Conservation (phyloP, 202 grass and related monocot species). For the Cymbopogon flexuosus region DNA sequence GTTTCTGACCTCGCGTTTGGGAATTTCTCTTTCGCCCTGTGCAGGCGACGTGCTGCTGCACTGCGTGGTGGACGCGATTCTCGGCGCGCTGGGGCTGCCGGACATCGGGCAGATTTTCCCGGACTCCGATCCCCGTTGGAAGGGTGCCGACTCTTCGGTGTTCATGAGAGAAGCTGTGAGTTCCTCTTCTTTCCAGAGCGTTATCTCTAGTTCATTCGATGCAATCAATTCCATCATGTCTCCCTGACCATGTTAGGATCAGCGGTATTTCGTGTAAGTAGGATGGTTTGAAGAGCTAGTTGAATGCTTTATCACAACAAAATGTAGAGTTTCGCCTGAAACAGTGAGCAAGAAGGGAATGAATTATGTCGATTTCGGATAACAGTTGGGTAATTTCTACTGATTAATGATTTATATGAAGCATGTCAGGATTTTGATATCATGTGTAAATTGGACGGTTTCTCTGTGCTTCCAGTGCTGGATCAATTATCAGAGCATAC, state of each 20-base stretch:
- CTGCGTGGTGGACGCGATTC: slow-evolving; percentile 97
- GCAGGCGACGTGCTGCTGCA: slow-evolving; percentile 97
- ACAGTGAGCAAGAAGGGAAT: no score
- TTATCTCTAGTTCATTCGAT: background rate
- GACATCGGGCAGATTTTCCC: slow-evolving; percentile 99
- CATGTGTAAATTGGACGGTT: no score
- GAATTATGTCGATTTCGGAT: background rate
- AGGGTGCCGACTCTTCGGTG: slow-evolving; percentile 80
- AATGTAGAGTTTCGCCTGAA: background rate
- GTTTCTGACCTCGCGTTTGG: slow-evolving; percentile 14
- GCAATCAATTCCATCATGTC: background rate
- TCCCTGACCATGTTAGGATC: background rate
- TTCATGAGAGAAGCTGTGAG: slow-evolving; percentile 93
- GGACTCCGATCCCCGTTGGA: slow-evolving; percentile 88
- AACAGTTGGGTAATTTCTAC: no score
- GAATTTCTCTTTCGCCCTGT: background rate
- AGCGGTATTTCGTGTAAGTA: background rate
- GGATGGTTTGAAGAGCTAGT: background rate
- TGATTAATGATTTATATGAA: no score
- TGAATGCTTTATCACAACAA: background rate
- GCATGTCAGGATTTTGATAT: no score
- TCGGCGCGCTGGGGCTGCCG: slow-evolving; percentile 85
- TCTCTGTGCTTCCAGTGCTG: no score
- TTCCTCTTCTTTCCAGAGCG: slow-evolving; percentile 7
- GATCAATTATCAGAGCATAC: no score